Base-by-base conservation (phyloP, 345 rosid genomes). In the Eucalyptus regnans region DNA sequence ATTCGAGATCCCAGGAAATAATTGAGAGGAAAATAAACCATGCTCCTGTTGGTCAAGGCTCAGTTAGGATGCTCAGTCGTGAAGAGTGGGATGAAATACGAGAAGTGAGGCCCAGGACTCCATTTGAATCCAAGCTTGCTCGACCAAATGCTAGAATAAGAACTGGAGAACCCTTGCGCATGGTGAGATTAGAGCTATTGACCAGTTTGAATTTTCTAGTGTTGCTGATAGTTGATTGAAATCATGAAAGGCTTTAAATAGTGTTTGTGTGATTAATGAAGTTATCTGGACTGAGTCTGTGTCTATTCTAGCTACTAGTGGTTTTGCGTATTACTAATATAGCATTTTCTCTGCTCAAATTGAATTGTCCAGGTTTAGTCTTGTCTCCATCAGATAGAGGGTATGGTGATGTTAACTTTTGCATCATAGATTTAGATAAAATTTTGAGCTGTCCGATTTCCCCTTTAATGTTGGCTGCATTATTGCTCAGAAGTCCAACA, bases 61-160 rank as follows among this genome's bases (percentile, higher is more conserved):
- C 96, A 0, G 92, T 96, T 81, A 90, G 98, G 94, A 95, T 94
- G 99, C 92, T 98, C 33, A 92, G 90, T 51, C 97, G 94, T 37
- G 97, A 97, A 88, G 99, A 98, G 89, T 98, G 99, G 99, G 98
- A 95, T 79, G 93, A 94, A 88, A 87, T 97, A 87, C 93, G 96
- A 86, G 98, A 97, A 91, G 96, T 95, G 90, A 96, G 99, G 92
- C 98, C 99, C 50, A 93, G 98, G 93, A 97, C 99, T 81, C 99
- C 98, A 56, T 97, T 97, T 50, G 99, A 98, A 91, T 98, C 99
- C 90, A 96, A 93, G 93, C 96, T 96, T 92, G 98, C 98, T 89
- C 96, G 98, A 83, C 96, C 98, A 86, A 95, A 94, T 91, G 98
- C 99, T 43, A 91, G 90, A 86, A 93, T 98, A 91, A 97, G 99